phyloP scores from a whole-genome alignment of 768 basidiomycete species.

The Russula sp. region DNA sequence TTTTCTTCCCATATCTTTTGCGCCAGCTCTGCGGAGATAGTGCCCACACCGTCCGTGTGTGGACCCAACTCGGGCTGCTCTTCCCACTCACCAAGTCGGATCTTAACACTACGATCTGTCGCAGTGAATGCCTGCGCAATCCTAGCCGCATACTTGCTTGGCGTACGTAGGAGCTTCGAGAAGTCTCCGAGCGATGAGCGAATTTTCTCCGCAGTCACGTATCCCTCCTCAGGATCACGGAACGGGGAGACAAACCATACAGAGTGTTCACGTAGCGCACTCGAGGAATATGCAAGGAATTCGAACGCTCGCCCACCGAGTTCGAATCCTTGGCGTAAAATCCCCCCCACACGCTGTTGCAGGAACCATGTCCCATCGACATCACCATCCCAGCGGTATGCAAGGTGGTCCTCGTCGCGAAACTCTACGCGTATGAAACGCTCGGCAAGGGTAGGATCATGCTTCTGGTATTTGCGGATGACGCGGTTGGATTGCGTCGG shows the following conservation, averaged over 20 bases:
- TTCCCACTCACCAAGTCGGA: slow-evolving; percentile 54
- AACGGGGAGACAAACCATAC: slow-evolving; percentile 81
- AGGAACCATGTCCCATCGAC: slow-evolving; percentile 56
- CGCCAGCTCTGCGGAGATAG: slow-evolving; percentile 57
- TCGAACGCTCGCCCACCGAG: slow-evolving; percentile 70
- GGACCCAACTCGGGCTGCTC: slow-evolving; percentile 52
- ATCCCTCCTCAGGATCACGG: slow-evolving; percentile 36
- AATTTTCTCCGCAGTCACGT: slow-evolving; percentile 52
- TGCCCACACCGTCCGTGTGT: slow-evolving; percentile 79
- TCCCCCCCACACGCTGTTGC: slow-evolving; percentile 26
- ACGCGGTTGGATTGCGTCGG: slow-evolving; percentile 73
- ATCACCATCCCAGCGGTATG: slow-evolving; percentile 63
- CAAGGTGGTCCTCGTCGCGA: slow-evolving; percentile 74
- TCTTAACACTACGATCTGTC: slow-evolving; percentile 65
- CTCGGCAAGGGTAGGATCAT: slow-evolving; percentile 43
- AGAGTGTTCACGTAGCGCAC: slow-evolving; percentile 70
- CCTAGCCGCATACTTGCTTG: slow-evolving; percentile 80
- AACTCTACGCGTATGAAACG: slow-evolving; percentile 81
- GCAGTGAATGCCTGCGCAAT: slow-evolving; percentile 81
- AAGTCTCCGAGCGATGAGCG: slow-evolving; percentile 66
- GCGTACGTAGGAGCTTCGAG: slow-evolving; percentile 36
- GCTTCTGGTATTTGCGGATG: slow-evolving; percentile 50
- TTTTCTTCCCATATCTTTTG: slow-evolving; percentile 54
- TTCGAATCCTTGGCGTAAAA: slow-evolving; percentile 57
- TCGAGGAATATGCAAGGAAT: slow-evolving; percentile 78